Percentiles rank a stretch among this genome's conserved stretches.
These are phyloP conservation scores for Rhodotorula sp. DNA, from an alignment of 1,284 basidiomycete genomes.

Conservation along the genomic window DNA sequence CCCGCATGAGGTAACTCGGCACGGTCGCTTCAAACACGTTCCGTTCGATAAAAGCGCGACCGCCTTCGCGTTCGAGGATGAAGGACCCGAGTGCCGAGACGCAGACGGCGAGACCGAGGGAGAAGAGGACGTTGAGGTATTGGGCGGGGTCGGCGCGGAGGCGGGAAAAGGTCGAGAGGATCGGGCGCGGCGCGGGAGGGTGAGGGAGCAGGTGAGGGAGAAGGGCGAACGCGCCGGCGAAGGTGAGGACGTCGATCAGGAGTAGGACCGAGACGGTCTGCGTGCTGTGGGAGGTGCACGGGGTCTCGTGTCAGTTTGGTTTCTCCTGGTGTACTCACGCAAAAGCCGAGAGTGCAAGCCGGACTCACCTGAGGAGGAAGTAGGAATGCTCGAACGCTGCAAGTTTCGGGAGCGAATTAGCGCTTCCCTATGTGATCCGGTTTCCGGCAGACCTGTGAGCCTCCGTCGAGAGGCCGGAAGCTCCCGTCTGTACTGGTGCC, in stretches of 20 bases:
- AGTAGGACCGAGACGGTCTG: conserved; percentile 24
- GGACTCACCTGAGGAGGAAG: conserved; percentile 35
- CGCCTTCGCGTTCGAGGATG: conserved; percentile 29
- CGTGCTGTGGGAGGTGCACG: not conserved
- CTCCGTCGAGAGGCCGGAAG: not conserved
- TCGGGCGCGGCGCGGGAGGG: conserved; percentile 15
- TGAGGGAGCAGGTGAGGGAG: conserved; percentile 27
- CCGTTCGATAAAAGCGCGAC: conserved; percentile 13
- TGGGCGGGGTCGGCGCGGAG: conserved; percentile 19
- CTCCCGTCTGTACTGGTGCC: too few relatives aligned
- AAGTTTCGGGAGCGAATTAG: too few relatives aligned
- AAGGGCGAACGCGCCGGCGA: conserved; percentile 25
- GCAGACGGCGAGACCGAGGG: conserved; percentile 20
- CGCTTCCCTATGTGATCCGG: too few relatives aligned
- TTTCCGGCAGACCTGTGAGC: not conserved
- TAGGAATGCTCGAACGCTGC: conserved; percentile 36
- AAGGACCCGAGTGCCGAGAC: conserved; percentile 13
- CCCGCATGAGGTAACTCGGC: conserved; percentile 20
- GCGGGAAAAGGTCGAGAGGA: conserved; percentile 18
- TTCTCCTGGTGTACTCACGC: too few relatives aligned
- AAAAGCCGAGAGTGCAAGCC: too few relatives aligned
- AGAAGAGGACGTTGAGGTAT: conserved; percentile 26
- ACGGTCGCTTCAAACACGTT: conserved; percentile 23
- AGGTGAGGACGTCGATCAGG: conserved; percentile 32
- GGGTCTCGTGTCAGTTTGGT: not conserved